Conservation (phyloP, 176 grass and related monocot genomes). For the Oryza brachyantha region DNA sequence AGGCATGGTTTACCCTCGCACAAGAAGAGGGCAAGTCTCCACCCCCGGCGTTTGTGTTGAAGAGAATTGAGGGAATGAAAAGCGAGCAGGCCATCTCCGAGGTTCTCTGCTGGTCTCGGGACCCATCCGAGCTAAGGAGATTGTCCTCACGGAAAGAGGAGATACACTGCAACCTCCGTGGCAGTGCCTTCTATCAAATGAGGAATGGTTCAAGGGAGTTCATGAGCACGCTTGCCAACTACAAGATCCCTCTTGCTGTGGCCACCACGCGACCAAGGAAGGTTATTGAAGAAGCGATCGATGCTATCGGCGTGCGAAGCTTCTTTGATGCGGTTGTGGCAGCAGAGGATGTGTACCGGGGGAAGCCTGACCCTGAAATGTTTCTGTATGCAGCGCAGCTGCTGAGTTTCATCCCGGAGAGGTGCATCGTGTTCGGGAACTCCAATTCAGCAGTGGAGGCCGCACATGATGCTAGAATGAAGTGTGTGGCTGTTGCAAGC, state of each 20-base stretch:
- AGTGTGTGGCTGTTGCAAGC: constrained; percentile 83
- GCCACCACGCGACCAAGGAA: constrained; percentile 67
- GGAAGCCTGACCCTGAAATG: constrained; percentile 95
- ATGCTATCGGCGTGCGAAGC: constrained; percentile 50
- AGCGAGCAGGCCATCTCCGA: constrained; percentile 84
- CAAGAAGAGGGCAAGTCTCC: constrained; percentile 80
- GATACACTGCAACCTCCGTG: constrained; percentile 50
- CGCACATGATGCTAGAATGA: constrained; percentile 78
- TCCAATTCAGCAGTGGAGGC: constrained; percentile 86
- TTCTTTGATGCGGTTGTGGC: constrained; percentile 63
- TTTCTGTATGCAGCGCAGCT: constrained; percentile 87
- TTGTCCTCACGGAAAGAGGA: constrained; percentile 76
- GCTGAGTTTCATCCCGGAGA: constrained; percentile 69
- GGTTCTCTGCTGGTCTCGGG: constrained; percentile 90
- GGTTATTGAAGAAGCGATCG: constrained; percentile 64
- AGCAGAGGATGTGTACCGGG: constrained; percentile 74
- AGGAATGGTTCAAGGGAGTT: constrained; percentile 77
- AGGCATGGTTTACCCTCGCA: constrained; percentile 67
- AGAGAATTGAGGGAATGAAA: constrained; percentile 85
- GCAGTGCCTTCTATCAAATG: constrained; percentile 53
- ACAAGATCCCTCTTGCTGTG: constrained; percentile 86
- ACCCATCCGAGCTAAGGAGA: constrained; percentile 54
- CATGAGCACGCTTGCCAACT: constrained; percentile 76
- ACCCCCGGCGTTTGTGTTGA: constrained; percentile 53
- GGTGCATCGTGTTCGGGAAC: constrained; percentile 93